These are phyloP conservation scores for Beauveria rudraprayagi DNA, from an alignment of 2,329 filamentous ascomycete species.

Conservation along the genomic window DNA sequence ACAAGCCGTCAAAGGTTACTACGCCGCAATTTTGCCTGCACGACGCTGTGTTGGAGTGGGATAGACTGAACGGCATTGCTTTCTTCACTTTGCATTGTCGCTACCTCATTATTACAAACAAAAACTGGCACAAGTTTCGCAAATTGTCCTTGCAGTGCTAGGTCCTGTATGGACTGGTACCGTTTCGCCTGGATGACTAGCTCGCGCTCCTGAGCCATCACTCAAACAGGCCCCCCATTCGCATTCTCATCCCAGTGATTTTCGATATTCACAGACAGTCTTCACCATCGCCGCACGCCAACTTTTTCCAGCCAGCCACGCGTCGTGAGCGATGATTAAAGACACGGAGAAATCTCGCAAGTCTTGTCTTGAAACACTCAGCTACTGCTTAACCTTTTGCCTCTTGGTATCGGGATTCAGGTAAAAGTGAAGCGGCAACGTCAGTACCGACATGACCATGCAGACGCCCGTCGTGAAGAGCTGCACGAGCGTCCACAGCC, in stretches of 20 bases:
- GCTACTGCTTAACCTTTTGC: slow-evolving; percentile 7
- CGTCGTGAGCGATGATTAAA: background rate
- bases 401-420: slow-evolving; percentile 19
- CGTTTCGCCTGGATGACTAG: background rate
- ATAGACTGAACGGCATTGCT: background rate
- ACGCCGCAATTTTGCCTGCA: background rate
- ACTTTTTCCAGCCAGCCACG: background rate
- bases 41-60: background rate
- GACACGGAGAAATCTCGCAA: background rate
- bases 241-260: background rate
- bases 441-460: slow-evolving; percentile 44
- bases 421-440: slow-evolving; percentile 27
- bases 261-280: background rate
- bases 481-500: slow-evolving; percentile 52
- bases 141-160: background rate
- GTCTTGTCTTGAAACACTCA: no score
- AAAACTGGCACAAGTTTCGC: background rate
- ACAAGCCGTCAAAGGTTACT: no score
- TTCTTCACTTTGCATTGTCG: background rate
- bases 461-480: slow-evolving; percentile 57
- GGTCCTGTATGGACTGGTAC: background rate
- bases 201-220: background rate
- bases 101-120: background rate
- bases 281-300: background rate
- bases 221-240: background rate